Evolutionary conservation across 1,284 basidiomycete genomes (phyloP).

Genomic region (Irpex sp.): DNA sequence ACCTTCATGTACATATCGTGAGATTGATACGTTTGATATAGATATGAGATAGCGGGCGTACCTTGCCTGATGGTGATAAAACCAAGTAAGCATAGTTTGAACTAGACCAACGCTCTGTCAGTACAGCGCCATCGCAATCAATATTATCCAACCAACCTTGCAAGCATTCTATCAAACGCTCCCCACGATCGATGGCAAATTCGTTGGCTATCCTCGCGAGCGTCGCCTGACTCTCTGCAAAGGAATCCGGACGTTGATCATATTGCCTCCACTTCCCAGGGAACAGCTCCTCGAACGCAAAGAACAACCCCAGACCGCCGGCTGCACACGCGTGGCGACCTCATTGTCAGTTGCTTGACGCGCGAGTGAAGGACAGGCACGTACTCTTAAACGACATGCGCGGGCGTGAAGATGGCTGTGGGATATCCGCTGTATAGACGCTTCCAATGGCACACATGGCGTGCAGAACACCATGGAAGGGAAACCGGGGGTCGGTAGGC

Average conservation of each 20-base stretch:
- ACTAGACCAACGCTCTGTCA: constrained; percentile 34
- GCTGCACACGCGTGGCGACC: background rate
- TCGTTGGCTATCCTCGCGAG: constrained; percentile 50
- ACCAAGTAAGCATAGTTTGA: constrained; percentile 59
- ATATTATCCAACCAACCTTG: constrained; percentile 43
- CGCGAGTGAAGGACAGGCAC: background rate
- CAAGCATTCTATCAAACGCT: constrained; percentile 53
- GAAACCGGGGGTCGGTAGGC: constrained; percentile 9
- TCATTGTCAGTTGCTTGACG: background rate
- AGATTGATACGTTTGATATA: too few relatives aligned
- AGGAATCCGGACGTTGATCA: constrained; percentile 42
- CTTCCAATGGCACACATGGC: constrained; percentile 13
- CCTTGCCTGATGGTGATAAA: constrained; percentile 69
- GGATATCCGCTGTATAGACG: constrained; percentile 12
- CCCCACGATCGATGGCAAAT: constrained; percentile 46
- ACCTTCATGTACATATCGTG: constrained; percentile 34
- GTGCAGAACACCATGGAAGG: constrained; percentile 6
- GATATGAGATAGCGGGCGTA: constrained; percentile 20
- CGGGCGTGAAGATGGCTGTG: constrained; percentile 7
- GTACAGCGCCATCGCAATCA: background rate
- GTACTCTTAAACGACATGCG: constrained; percentile 2
- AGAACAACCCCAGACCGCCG: background rate
- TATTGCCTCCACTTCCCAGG: constrained; percentile 9
- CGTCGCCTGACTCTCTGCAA: constrained; percentile 63
- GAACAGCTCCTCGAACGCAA: constrained; percentile 4